Conservation (phyloP, 768 basidiomycete species). For the Gloeopeniophorella convolvens region DNA sequence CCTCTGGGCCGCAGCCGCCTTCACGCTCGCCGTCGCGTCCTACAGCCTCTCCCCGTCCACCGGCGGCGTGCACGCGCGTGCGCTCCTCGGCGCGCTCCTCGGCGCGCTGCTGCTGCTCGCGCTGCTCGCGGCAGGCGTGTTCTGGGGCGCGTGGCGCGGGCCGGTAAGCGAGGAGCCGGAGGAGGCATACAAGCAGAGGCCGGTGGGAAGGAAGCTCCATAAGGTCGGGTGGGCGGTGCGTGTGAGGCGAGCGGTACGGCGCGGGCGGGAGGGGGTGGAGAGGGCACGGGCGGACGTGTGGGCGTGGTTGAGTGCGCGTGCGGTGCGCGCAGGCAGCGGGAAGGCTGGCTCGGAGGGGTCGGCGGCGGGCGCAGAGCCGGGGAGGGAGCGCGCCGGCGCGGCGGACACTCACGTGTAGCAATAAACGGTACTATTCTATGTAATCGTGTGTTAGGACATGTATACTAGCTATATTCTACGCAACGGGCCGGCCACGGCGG, state of each 20-base stretch:
- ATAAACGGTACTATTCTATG: too few relatives aligned
- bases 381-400: too few relatives aligned
- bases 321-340: too few relatives aligned
- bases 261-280: not conserved
- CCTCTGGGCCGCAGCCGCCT: conserved; percentile 8
- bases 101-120: not conserved
- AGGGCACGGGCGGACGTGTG: not conserved
- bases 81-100: not conserved
- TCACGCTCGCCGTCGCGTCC: not conserved
- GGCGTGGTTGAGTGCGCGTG: too few relatives aligned
- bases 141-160: conserved; percentile 12
- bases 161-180: conserved; percentile 9
- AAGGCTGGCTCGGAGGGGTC: too few relatives aligned
- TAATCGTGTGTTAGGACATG: too few relatives aligned
- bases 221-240: not conserved
- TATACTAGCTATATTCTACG: too few relatives aligned
- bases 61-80: not conserved
- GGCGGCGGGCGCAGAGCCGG: too few relatives aligned
- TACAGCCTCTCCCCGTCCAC: not conserved
- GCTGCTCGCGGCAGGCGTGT: conserved; percentile 1
- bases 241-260: not conserved
- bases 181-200: too few relatives aligned
- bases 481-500: too few relatives aligned
- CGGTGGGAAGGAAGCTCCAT: not conserved
- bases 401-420: too few relatives aligned